Evolutionary conservation across 352 stramenopile species (phyloP), one percentile per base, ranked within the genome.

Genomic region (Phytophthora litchii): DNA sequence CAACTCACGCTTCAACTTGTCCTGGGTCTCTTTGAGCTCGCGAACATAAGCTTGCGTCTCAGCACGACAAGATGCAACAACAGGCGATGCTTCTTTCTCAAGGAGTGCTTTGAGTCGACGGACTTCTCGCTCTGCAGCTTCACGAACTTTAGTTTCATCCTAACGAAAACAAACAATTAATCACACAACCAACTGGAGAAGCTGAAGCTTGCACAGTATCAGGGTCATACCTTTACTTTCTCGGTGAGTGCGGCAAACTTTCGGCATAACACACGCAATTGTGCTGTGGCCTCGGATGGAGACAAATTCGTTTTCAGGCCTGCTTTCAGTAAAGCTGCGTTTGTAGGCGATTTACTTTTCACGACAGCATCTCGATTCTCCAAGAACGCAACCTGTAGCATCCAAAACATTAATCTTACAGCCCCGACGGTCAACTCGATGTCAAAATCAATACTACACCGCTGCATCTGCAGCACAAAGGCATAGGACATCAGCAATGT

Each of bases 181-280:
- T 17, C 16, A 52, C 41, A 29, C 17, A 32, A 16, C 35, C 4
- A 32, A 41, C 13, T 23, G 3, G 29, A 38, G 2, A 41, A 47
- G 46, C 2, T 13, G 23, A 25, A 29, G 5, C 3, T 12, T 17
- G 23, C 23, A 27, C 23, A 27, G 23, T 27, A 27, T 5, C 23
- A 27, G 23, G 5, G 5, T 32, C 45, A 1, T 49, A 89, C 83
- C 70, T 94, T 92, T 44, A 95, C 83, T 85, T 92, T 95, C 17
- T 95, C 81, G 0, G 76, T 88, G 14, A 93, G 72, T 4, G 83
- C 76, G 2, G 86, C 86, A 53, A 95, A 95, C 55, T 95, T 95
- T 25, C 84, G 80, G 35, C 86, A 95, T 4, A 95, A 59, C 23
- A 93, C 80, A 38, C 87, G 86, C 31, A 95, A 62, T 25, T 95